Evolutionary conservation across 306 rosid genomes (phyloP).

Genomic region (Cucumis cinereus): DNA sequence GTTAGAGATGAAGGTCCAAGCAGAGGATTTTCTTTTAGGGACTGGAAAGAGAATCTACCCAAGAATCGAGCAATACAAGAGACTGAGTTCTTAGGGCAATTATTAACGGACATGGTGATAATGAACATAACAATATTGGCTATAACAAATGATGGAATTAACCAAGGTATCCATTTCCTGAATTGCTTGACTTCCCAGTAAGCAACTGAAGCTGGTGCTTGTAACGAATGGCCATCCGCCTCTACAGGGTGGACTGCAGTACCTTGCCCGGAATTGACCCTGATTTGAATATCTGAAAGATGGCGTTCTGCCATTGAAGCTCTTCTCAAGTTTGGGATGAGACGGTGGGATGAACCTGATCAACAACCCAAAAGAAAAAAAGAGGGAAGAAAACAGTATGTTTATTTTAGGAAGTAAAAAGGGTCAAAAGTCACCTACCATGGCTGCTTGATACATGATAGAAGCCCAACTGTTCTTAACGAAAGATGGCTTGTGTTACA

Average conservation of each 20-base stretch:
- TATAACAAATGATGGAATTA: constrained; percentile 48
- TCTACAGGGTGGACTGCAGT: constrained; percentile 45
- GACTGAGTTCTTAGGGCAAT: constrained; percentile 73
- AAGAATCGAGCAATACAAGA: constrained; percentile 62
- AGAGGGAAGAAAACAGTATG: background rate
- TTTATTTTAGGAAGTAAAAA: background rate
- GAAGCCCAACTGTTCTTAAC: background rate
- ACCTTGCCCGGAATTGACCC: constrained; percentile 31
- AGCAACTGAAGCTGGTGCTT: constrained; percentile 17
- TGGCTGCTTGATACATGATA: background rate
- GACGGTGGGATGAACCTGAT: background rate
- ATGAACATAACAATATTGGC: constrained; percentile 45
- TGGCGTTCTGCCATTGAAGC: constrained; percentile 33
- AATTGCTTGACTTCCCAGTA: constrained; percentile 39
- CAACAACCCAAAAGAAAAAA: background rate
- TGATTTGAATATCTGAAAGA: constrained; percentile 26
- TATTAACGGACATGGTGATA: constrained; percentile 75
- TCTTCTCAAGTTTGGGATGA: background rate
- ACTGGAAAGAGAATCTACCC: constrained; percentile 81
- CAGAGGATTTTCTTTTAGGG: constrained; percentile 82
- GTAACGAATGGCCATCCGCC: constrained; percentile 16
- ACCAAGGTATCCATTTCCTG: constrained; percentile 68
- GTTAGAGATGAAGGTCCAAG: constrained; percentile 80
- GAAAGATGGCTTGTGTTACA: background rate
- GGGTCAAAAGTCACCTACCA: background rate